Evolutionary conservation across 2,329 filamentous ascomycete genomes (phyloP).

Genomic region (Colletotrichum siamense): DNA sequence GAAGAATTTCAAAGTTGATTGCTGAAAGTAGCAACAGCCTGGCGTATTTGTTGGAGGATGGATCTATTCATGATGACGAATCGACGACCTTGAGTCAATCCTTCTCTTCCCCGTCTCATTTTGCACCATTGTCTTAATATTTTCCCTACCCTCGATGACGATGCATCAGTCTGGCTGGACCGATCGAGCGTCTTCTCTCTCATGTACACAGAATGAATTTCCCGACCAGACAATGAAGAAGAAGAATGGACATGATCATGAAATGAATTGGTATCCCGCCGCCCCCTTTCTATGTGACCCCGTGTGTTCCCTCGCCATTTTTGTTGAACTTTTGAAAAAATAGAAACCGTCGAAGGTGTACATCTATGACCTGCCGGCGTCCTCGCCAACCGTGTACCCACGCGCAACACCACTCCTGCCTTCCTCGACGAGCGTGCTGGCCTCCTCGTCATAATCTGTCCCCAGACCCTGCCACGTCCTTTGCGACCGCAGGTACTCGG

Average conservation of each 20-base stretch:
- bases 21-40: neutral
- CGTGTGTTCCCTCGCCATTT: neutral
- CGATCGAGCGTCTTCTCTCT: neutral
- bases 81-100: neutral
- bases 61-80: slow-evolving; percentile 9
- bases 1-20: neutral
- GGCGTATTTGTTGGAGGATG: neutral
- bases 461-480: slow-evolving; percentile 92
- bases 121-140: neutral
- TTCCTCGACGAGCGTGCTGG: slow-evolving; percentile 78
- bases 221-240: neutral
- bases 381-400: slow-evolving; percentile 81
- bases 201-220: neutral
- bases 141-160: neutral
- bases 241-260: neutral
- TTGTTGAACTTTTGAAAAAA: neutral
- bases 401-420: slow-evolving; percentile 85
- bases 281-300: neutral
- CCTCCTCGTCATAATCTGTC: slow-evolving; percentile 75
- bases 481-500: slow-evolving; percentile 82
- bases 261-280: neutral
- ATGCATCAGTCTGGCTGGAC: neutral
- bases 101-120: neutral
- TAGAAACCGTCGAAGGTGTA: neutral
- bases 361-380: slow-evolving; percentile 24